These are phyloP conservation scores for Atractiella rhizophila DNA, from an alignment of 768 basidiomycete genomes.

Conservation along the genomic window DNA sequence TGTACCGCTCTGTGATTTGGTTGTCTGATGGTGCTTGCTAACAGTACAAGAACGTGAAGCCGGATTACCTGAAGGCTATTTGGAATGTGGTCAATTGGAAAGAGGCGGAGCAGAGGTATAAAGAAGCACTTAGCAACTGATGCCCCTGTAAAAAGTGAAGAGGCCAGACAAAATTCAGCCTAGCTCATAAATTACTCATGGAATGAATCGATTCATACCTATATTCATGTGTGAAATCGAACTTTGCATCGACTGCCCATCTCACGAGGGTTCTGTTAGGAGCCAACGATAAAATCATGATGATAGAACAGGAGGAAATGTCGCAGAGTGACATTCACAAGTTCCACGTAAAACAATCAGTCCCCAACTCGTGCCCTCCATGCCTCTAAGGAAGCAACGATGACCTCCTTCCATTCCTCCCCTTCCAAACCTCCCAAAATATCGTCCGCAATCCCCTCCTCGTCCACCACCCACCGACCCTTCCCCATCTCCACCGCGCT, in stretches of 20 bases:
- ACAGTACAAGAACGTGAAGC: conserved; percentile 48
- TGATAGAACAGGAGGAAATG: no score
- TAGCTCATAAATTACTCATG: neutral
- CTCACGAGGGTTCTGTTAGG: no score
- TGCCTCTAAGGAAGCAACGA: no score
- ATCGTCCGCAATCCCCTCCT: no score
- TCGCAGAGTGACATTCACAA: no score
- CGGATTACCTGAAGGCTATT: conserved; percentile 73
- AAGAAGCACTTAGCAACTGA: neutral
- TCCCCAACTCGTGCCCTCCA: no score
- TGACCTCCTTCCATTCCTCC: no score
- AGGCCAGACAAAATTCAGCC: neutral
- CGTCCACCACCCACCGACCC: no score
- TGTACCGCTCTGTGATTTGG: neutral
- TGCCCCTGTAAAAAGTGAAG: neutral
- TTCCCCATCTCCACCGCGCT: no score
- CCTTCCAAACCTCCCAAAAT: no score
- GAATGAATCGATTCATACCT: neutral
- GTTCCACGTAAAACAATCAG: no score
- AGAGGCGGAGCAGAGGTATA: conserved; percentile 41
- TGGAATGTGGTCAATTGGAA: conserved; percentile 86
- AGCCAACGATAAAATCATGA: no score
- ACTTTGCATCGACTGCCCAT: neutral
- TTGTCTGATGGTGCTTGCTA: neutral
- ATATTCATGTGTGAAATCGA: neutral